Conservation (phyloP, 2,329 filamentous ascomycete species). For the Stenocarpella maydis region DNA sequence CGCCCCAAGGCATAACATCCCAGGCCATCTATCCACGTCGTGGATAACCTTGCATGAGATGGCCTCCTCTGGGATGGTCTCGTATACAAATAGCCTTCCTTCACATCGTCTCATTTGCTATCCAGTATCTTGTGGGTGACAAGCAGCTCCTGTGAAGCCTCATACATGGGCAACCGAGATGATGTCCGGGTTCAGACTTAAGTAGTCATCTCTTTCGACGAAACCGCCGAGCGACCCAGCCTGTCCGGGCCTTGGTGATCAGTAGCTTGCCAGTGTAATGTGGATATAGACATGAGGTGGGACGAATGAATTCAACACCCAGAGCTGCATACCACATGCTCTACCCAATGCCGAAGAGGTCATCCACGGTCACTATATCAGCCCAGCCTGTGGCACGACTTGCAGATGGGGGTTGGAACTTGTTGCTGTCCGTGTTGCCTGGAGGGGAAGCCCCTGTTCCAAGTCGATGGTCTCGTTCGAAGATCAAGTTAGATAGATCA, state of each 20-base stretch:
- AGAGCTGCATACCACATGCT: no score
- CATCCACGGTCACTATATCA: neutral
- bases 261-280: neutral
- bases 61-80: neutral
- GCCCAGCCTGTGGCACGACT: neutral
- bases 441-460: neutral
- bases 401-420: no score
- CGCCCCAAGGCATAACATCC: no score
- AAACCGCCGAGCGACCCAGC: no score
- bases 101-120: no score
- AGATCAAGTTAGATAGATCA: neutral
- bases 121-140: no score
- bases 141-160: no score
- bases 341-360: neutral
- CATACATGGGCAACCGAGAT: no score
- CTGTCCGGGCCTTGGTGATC: no score
- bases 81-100: neutral
- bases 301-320: no score
- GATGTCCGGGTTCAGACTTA: no score
- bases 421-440: neutral
- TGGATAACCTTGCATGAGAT: neutral
- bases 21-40: no score
- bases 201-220: neutral
- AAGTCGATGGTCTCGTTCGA: neutral
- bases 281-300: neutral